These are phyloP conservation scores for Hapsidospora chrysogenum DNA, from an alignment of 495 filamentous ascomycete genomes.

Conservation along the genomic window DNA sequence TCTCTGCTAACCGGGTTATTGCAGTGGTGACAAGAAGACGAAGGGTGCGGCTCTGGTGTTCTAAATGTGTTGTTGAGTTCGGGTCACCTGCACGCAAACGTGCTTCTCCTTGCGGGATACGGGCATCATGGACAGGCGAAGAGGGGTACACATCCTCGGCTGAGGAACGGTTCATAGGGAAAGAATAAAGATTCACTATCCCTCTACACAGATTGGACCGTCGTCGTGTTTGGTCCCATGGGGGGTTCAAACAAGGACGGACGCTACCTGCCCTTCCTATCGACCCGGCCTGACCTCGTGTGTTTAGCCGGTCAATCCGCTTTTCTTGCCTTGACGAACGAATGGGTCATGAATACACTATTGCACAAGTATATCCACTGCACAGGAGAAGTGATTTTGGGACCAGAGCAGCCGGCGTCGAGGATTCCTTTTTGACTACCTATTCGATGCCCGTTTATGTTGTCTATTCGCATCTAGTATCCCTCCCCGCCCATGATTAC, in stretches of 20 bases:
- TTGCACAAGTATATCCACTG: no score
- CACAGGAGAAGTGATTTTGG: no score
- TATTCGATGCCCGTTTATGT: no score
- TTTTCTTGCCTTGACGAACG: no score
- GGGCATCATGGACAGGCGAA: conserved; percentile 5
- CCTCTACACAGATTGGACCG: no score
- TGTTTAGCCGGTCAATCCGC: conserved; percentile 1
- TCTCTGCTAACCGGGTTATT: no score
- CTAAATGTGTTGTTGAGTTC: conserved; percentile 34
- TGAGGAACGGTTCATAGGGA: conserved; percentile 4
- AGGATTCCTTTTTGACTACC: no score
- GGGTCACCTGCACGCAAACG: neutral
- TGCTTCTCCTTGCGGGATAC: conserved; percentile 3
- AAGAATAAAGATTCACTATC: conserved; percentile 2
- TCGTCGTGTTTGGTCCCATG: no score
- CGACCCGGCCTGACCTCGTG: neutral
- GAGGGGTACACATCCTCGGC: conserved; percentile 2
- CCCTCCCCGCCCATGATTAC: conserved; percentile 45
- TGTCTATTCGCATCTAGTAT: conserved; percentile 21
- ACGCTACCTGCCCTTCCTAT: no score
- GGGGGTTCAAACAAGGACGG: no score
- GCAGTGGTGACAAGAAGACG: conserved; percentile 99
- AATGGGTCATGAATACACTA: no score
- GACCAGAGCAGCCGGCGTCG: no score
- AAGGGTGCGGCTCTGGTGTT: conserved; percentile 99